Conservation (phyloP, 805 yeast genomes). For the Lipomyces mesembrius region DNA sequence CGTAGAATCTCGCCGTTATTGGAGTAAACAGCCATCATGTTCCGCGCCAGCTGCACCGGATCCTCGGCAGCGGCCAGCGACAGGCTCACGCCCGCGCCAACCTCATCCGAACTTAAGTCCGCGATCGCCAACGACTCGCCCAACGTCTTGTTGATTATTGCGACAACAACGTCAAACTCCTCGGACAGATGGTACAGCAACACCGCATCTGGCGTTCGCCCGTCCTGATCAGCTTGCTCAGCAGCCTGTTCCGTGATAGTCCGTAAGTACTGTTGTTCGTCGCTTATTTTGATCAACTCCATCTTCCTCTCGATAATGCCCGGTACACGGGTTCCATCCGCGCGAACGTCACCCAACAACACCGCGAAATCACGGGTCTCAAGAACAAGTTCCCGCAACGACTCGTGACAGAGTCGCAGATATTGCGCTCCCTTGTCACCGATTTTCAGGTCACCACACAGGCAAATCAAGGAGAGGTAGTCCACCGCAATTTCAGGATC, state of each 20-base stretch:
- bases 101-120: constrained; percentile 57
- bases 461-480: constrained; percentile 72
- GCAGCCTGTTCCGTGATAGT: constrained; percentile 86
- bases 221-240: constrained; percentile 85
- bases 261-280: constrained; percentile 63
- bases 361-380: constrained; percentile 83
- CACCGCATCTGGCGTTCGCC: constrained; percentile 82
- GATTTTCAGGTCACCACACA: constrained; percentile 50
- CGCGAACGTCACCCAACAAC: constrained; percentile 80
- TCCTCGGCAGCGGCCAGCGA: constrained; percentile 44
- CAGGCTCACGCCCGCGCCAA: constrained; percentile 44
- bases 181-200: constrained; percentile 85
- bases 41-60: constrained; percentile 49
- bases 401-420: constrained; percentile 67
- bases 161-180: constrained; percentile 80
- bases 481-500: constrained; percentile 94
- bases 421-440: constrained; percentile 49
- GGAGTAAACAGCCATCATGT: constrained; percentile 48
- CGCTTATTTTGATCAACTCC: constrained; percentile 60
- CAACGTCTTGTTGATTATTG: constrained; percentile 71
- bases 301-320: constrained; percentile 85
- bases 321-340: constrained; percentile 75
- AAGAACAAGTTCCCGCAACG: constrained; percentile 79
- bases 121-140: constrained; percentile 77
- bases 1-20: constrained; percentile 64